phyloP scores from a whole-genome alignment of 2,329 filamentous ascomycete species.

The Aspergillus alliaceus region DNA sequence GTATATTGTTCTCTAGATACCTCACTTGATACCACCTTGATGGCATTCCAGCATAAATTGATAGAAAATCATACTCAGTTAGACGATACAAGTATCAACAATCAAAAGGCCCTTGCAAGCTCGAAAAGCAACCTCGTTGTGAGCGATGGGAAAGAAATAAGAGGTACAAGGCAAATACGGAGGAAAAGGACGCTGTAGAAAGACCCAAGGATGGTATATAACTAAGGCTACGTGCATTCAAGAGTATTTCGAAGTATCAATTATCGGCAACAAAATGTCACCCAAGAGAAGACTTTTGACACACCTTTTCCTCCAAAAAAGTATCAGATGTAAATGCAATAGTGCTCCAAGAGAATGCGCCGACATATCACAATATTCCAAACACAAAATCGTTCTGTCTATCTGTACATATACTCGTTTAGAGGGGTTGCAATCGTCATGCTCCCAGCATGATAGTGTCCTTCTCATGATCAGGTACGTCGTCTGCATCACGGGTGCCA shows the following conservation, averaged over 20 bases:
- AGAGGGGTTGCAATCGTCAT: slow-evolving; percentile 15
- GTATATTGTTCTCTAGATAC: slow-evolving; percentile 8
- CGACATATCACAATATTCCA: slow-evolving; percentile 10
- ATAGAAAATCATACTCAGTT: background rate
- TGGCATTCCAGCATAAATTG: background rate
- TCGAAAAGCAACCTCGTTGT: too few species aligned
- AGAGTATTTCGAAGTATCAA: background rate
- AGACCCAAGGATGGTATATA: background rate
- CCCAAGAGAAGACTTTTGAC: slow-evolving; percentile 15
- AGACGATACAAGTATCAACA: background rate
- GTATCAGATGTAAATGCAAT: slow-evolving; percentile 17
- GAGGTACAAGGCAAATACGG: background rate
- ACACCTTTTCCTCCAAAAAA: slow-evolving; percentile 7
- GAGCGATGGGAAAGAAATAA: too few species aligned
- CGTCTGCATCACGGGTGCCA: slow-evolving; percentile 18
- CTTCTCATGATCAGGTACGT: slow-evolving; percentile 32
- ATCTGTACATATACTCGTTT: slow-evolving; percentile 21
- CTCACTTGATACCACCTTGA: slow-evolving; percentile 5
- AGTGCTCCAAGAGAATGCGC: slow-evolving; percentile 21
- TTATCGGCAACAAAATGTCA: slow-evolving; percentile 1
- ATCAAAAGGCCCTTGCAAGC: background rate
- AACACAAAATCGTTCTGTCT: slow-evolving; percentile 14
- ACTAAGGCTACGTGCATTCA: background rate
- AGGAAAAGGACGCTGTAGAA: background rate
- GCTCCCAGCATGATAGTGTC: slow-evolving; percentile 42